These are phyloP conservation scores for Pseudogymnoascus destructans DNA, from an alignment of 2,329 filamentous ascomycete species.

Conservation along the genomic window DNA sequence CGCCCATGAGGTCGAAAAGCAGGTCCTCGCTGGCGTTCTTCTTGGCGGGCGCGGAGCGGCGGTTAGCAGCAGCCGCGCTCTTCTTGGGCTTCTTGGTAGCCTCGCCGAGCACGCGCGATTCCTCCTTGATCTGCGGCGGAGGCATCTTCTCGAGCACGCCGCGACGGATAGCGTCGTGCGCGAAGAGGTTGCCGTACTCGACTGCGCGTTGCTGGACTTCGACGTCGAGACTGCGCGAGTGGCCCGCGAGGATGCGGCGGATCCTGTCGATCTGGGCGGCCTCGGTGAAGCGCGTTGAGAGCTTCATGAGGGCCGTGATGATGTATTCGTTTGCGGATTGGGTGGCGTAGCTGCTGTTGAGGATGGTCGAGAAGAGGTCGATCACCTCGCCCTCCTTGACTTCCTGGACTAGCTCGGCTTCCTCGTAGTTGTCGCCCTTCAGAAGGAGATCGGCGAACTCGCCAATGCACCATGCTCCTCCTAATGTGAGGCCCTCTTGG, in stretches of 20 bases:
- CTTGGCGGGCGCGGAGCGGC: constrained; percentile 59
- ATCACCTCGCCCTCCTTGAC: constrained; percentile 84
- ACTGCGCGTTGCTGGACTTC: constrained; percentile 94
- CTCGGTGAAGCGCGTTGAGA: constrained; percentile 78
- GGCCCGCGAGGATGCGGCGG: constrained; percentile 59
- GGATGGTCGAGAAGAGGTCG: constrained; percentile 80
- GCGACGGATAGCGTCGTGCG: constrained; percentile 70
- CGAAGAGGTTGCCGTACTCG: constrained; percentile 91
- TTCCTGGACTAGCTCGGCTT: constrained; percentile 70
- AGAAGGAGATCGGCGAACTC: constrained; percentile 91
- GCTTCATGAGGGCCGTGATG: constrained; percentile 84
- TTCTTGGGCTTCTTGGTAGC: constrained; percentile 57
- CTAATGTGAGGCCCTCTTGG: constrained; percentile 86
- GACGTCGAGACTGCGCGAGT: constrained; percentile 80
- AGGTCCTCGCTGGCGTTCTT: constrained; percentile 87
- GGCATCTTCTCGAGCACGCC: constrained; percentile 98
- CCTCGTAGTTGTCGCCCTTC: constrained; percentile 79
- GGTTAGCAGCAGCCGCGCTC: constrained; percentile 47
- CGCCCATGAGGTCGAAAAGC: constrained; percentile 83
- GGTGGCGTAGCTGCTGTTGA: constrained; percentile 88
- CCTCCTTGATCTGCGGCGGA: constrained; percentile 88
- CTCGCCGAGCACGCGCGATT: constrained; percentile 79
- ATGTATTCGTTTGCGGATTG: constrained; percentile 93
- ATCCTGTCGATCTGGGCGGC: constrained; percentile 76
- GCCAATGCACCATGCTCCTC: constrained; percentile 93